These are phyloP conservation scores for Didymellaceae sp. DNA, from an alignment of 2,329 filamentous ascomycete species.

Conservation along the genomic window DNA sequence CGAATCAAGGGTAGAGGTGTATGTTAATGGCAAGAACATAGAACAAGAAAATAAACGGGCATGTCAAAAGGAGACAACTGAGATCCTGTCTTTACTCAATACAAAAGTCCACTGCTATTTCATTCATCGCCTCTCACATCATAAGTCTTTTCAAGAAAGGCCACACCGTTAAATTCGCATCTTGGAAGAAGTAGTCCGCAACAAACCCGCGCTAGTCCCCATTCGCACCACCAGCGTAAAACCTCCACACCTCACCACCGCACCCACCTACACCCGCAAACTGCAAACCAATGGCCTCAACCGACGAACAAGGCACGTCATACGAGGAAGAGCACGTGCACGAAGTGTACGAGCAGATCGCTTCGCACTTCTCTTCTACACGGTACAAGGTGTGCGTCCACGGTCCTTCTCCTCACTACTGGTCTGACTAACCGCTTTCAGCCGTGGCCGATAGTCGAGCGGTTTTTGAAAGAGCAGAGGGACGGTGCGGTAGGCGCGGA, in stretches of 20 bases:
- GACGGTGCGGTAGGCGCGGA: conserved; percentile 84
- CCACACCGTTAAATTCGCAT: too few species aligned
- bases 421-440: conserved; percentile 42
- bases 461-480: conserved; percentile 71
- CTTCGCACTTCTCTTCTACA: conserved; percentile 82
- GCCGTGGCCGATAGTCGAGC: conserved; percentile 91
- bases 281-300: conserved; percentile 24
- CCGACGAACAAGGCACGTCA: conserved; percentile 51
- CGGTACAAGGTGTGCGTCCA: conserved; percentile 66
- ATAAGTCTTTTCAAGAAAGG: too few species aligned
- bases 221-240: conserved; percentile 6
- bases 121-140: too few species aligned
- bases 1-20: too few species aligned
- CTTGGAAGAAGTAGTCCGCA: too few species aligned
- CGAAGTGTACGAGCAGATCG: conserved; percentile 86
- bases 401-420: conserved; percentile 10
- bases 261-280: too few species aligned
- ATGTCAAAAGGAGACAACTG: too few species aligned
- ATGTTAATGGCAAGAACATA: too few species aligned
- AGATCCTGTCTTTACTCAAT: too few species aligned
- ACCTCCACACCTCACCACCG: conserved; percentile 3
- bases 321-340: conserved; percentile 93
- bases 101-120: too few species aligned
- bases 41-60: too few species aligned
- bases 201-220: too few species aligned